phyloP scores from a whole-genome alignment of 768 basidiomycete species.

The Phlebiopsis flavidoalba region DNA sequence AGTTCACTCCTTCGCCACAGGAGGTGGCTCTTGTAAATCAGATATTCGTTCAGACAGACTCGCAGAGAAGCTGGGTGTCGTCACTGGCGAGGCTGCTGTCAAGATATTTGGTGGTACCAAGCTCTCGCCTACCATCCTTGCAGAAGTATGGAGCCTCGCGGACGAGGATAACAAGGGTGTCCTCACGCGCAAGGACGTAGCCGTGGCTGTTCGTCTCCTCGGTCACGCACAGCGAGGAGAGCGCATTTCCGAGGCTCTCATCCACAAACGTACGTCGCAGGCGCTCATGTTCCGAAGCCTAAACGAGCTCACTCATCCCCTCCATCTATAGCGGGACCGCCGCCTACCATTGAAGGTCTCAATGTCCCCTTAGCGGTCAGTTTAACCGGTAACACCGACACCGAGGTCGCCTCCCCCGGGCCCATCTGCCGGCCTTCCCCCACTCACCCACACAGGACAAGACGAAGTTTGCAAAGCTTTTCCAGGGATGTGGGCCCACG shows the following conservation, averaged over 20 bases:
- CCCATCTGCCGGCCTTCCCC: slow-evolving; percentile 44
- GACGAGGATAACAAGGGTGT: slow-evolving; percentile 94
- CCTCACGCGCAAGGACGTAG: slow-evolving; percentile 83
- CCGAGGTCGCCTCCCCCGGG: slow-evolving; percentile 60
- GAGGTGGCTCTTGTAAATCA: slow-evolving; percentile 61
- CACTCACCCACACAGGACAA: slow-evolving; percentile 76
- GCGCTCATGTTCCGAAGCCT: not conserved
- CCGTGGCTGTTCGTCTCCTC: slow-evolving; percentile 85
- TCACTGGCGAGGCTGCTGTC: slow-evolving; percentile 90
- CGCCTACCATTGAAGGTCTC: slow-evolving; percentile 75
- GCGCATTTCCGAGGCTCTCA: slow-evolving; percentile 52
- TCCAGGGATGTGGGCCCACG: slow-evolving; percentile 62
- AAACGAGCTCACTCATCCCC: slow-evolving; percentile 9
- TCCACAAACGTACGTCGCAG: slow-evolving; percentile 55
- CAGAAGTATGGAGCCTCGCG: slow-evolving; percentile 91
- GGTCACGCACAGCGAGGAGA: slow-evolving; percentile 90
- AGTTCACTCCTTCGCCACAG: slow-evolving; percentile 40
- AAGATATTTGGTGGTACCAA: slow-evolving; percentile 81
- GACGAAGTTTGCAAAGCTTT: slow-evolving; percentile 77
- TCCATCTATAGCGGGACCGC: slow-evolving; percentile 63
- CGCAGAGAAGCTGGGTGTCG: slow-evolving; percentile 75
- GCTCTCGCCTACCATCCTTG: slow-evolving; percentile 70
- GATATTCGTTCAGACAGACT: slow-evolving; percentile 70
- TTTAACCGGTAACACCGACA: slow-evolving; percentile 38
- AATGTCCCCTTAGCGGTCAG: slow-evolving; percentile 46